A percentile compares a stretch with the other conserved stretches of the same genome.
Conservation (phyloP, 2,329 filamentous ascomycete genomes). For the Calonectria hongkongensis region DNA sequence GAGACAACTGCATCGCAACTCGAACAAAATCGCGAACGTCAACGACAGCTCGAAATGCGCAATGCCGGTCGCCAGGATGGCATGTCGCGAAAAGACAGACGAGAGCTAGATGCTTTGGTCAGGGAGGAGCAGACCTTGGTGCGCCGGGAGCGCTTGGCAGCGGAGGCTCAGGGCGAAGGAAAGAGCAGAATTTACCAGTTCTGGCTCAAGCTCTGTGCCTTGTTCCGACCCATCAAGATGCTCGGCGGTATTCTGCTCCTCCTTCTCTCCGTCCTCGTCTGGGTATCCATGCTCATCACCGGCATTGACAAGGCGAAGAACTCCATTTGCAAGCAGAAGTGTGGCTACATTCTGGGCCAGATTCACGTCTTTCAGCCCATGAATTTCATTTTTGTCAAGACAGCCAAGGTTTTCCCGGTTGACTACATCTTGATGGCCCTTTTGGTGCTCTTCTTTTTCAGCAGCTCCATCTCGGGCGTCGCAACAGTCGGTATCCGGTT, state of each 20-base stretch:
- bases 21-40: conserved; percentile 91
- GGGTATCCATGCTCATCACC: conserved; percentile 94
- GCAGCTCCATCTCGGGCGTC: conserved; percentile 89
- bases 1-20: conserved; percentile 87
- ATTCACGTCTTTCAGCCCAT: conserved; percentile 96
- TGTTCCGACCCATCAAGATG: conserved; percentile 92
- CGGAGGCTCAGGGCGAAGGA: conserved; percentile 87
- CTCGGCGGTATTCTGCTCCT: conserved; percentile 88
- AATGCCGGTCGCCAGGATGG: conserved; percentile 84
- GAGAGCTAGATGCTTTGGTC: conserved; percentile 89
- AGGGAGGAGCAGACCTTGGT: conserved; percentile 95
- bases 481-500: conserved; percentile 94
- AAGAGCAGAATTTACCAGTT: conserved; percentile 81
- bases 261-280: conserved; percentile 83
- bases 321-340: conserved; percentile 91
- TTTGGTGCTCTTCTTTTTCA: conserved; percentile 90
- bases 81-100: conserved; percentile 88
- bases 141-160: conserved; percentile 89
- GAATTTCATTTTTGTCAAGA: conserved; percentile 87
- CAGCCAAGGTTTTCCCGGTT: conserved; percentile 89
- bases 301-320: conserved; percentile 97
- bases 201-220: conserved; percentile 87
- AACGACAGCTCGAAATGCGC: conserved; percentile 91
- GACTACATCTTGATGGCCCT: conserved; percentile 94
- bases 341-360: conserved; percentile 91